phyloP scores from a whole-genome alignment of 371 early-diverging fungal genomes.

The Thermomucor indicae-seudaticae region DNA sequence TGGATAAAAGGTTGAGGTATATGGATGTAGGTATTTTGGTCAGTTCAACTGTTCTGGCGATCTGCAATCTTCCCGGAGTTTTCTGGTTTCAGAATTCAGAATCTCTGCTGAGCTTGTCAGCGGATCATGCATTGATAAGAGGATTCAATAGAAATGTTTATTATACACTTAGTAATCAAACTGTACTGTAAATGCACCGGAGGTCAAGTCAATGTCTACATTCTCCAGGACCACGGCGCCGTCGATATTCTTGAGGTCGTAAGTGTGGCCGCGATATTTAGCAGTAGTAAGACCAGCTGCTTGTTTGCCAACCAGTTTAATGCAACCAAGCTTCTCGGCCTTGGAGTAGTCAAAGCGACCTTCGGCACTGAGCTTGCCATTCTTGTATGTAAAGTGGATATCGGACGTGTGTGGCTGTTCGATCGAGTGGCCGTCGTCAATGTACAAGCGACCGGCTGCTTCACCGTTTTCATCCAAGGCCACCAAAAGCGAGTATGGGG shows the following conservation, averaged over 20 bases:
- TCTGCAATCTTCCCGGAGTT: too few relatives aligned
- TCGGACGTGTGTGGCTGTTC: conserved; percentile 19
- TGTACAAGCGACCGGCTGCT: conserved; percentile 49
- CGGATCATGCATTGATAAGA: too few relatives aligned
- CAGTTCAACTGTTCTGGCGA: too few relatives aligned
- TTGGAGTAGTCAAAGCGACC: conserved; percentile 28
- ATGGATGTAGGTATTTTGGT: too few relatives aligned
- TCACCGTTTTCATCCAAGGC: conserved; percentile 39
- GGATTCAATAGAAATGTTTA: too few relatives aligned
- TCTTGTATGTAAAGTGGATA: conserved; percentile 21
- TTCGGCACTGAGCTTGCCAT: conserved; percentile 19
- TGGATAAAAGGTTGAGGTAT: too few relatives aligned
- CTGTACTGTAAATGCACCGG: neutral
- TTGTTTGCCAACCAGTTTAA: conserved; percentile 11
- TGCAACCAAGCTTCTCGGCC: conserved; percentile 16
- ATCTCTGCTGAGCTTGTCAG: too few relatives aligned
- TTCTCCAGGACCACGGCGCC: neutral
- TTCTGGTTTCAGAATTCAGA: too few relatives aligned
- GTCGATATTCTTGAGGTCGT: neutral
- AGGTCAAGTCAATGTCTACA: neutral
- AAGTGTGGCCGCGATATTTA: neutral
- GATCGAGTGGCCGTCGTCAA: conserved; percentile 57
- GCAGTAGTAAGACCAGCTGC: neutral
- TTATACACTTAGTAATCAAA: neutral
- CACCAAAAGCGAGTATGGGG: conserved; percentile 41